phyloP scores from a whole-genome alignment of 176 grass and related monocot genomes.

The Miscanthus lutarioriparius region DNA sequence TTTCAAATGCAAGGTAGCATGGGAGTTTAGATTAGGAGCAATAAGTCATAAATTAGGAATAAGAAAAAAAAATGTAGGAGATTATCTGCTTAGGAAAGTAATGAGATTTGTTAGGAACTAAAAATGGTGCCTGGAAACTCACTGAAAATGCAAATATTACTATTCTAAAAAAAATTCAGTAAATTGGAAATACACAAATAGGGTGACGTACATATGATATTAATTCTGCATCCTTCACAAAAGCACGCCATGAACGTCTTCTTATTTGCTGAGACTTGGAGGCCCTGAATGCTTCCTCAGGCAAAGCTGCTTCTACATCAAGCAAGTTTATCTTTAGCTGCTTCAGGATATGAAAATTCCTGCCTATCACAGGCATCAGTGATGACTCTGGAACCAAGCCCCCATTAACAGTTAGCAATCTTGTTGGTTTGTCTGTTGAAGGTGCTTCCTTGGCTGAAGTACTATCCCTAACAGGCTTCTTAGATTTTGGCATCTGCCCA shows the following conservation, averaged over 20 bases:
- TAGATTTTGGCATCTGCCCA: constrained; percentile 51
- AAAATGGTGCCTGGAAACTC: constrained; percentile 16
- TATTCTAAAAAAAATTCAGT: not conserved
- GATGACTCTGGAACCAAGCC: constrained; percentile 70
- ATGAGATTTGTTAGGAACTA: not conserved
- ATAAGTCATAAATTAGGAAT: not conserved
- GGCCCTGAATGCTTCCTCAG: constrained; percentile 67
- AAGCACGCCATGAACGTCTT: constrained; percentile 79
- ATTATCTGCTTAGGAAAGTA: not conserved
- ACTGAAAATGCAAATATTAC: constrained; percentile 14
- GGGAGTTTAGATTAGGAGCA: not conserved
- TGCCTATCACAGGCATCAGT: constrained; percentile 71
- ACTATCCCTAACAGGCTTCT: constrained; percentile 29
- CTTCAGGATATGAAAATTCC: constrained; percentile 71
- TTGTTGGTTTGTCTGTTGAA: constrained; percentile 47
- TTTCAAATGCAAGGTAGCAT: not conserved
- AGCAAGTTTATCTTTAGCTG: constrained; percentile 85
- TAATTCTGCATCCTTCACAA: constrained; percentile 88
- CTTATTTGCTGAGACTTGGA: constrained; percentile 60
- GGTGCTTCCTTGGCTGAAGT: constrained; percentile 50
- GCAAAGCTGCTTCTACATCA: constrained; percentile 86
- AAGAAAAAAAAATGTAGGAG: not conserved
- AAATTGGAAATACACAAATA: constrained; percentile 15
- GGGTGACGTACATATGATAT: constrained; percentile 73
- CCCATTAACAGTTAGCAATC: constrained; percentile 48